Conservation (phyloP, 2,329 filamentous ascomycete species). For the Colletotrichum plurivorum region DNA sequence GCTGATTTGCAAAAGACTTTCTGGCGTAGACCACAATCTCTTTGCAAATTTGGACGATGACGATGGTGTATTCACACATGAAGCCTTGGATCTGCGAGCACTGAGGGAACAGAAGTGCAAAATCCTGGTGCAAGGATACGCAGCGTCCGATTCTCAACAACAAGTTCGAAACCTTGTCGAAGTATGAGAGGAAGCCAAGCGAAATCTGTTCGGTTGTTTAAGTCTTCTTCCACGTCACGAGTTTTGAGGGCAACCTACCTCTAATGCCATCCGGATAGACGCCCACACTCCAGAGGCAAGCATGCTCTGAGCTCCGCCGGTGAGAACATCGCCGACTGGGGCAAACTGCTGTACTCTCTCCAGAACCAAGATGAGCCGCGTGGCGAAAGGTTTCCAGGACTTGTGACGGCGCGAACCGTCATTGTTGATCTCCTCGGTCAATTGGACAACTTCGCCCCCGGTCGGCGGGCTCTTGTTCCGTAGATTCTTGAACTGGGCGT, state of each 20-base stretch:
- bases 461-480: conserved; percentile 46
- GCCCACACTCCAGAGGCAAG: conserved; percentile 61
- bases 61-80: conserved; percentile 14
- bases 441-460: conserved; percentile 53
- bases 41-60: not conserved
- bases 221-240: too few species aligned
- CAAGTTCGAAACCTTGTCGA: conserved; percentile 2
- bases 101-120: not conserved
- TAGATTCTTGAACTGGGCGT: conserved; percentile 44
- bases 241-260: not conserved
- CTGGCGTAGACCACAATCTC: not conserved
- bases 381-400: conserved; percentile 52
- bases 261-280: conserved; percentile 55
- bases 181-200: conserved; percentile 9
- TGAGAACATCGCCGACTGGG: conserved; percentile 50
- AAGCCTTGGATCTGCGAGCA: not conserved
- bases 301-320: conserved; percentile 60
- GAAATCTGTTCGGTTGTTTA: not conserved
- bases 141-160: conserved; percentile 4
- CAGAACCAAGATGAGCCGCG: conserved; percentile 57
- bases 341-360: conserved; percentile 59
- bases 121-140: not conserved
- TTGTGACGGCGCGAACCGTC: conserved; percentile 37
- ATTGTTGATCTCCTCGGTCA: conserved; percentile 55
- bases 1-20: not conserved